A percentile compares a stretch with the other conserved stretches of the same genome.
These are phyloP conservation scores for Neurospora sp. DNA, from an alignment of 495 filamentous ascomycete genomes.

Conservation along the genomic window DNA sequence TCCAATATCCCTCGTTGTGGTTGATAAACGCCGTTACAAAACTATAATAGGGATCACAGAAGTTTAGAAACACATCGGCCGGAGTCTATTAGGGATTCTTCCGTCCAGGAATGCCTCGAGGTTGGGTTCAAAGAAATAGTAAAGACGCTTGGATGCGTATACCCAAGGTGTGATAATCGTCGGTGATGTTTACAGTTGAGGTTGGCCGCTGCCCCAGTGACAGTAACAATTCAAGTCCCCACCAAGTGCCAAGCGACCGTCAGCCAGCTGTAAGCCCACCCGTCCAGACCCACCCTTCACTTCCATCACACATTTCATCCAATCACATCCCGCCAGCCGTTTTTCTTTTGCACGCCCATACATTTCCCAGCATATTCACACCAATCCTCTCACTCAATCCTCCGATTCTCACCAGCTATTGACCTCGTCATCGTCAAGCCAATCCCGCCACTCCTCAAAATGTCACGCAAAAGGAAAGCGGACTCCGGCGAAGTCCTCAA, in stretches of 20 bases:
- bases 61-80: too few relatives aligned
- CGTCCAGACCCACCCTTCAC: not conserved
- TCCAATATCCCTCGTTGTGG: too few relatives aligned
- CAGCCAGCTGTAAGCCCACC: not conserved
- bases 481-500: constrained; percentile 14
- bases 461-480: constrained; percentile 1
- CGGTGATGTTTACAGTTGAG: not conserved
- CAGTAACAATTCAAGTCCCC: not conserved
- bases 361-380: not conserved
- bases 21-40: too few relatives aligned
- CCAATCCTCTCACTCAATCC: not conserved
- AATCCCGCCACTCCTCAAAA: not conserved
- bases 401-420: not conserved
- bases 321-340: not conserved
- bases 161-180: too few relatives aligned
- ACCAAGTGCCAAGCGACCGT: not conserved
- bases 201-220: not conserved
- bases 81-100: too few relatives aligned
- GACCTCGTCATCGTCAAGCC: not conserved
- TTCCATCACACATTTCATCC: not conserved
- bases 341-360: not conserved
- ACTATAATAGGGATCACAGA: too few relatives aligned
- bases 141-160: too few relatives aligned
- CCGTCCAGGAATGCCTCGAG: too few relatives aligned
- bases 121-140: too few relatives aligned